Evolutionary conservation across 176 grass and related monocot genomes (phyloP), one percentile per base, ranked within the genome.

Genomic region (Zoysia japonica): DNA sequence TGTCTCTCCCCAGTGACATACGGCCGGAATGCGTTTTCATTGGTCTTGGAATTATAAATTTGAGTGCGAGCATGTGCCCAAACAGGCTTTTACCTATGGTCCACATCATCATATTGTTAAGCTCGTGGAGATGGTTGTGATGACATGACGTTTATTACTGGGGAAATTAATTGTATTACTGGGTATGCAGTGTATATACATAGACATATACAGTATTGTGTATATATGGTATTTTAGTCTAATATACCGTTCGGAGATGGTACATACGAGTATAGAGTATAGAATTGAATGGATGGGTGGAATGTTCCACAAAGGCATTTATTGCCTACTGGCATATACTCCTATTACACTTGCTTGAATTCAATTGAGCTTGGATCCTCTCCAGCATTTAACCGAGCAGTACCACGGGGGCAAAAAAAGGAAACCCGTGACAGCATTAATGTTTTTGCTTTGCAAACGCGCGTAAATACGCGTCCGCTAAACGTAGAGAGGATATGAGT

Each of bases 271-370:
- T 10, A 36, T 61, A 5, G 0, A 44, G 40, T 11, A 5, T 48
- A n/a, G 5, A 72, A 72, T 72, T 63, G 28, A 63, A 77, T 77
- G 75, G 28, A 39, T 65, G 42, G 6, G 20, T 62, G 45, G 79
- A 72, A 82, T 73, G 79, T 73, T 82, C 37, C n/a, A 65, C 47
- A 73, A 53, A 1, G 43, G 59, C 59, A 82, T 65, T 73, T 6
- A 82, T 3, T 71, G n/a, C 39, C 51, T 8, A 52, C 38, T 15
- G 1, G 2, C 45, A 14, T 14, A 9, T 20, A 7, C 5, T 12
- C 9, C 4, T 10, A 36, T 11, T 17, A 5, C 17, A 36, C 5
- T 15, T 59, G 39, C 42, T 14, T 77, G 7, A 37, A 57, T 70
- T 61, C 54, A 40, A 71, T 81, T 17, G 45, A 37, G 48, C 28